Base-by-base conservation (phyloP, 495 filamentous ascomycete species). In the Tuber calosporum region DNA sequence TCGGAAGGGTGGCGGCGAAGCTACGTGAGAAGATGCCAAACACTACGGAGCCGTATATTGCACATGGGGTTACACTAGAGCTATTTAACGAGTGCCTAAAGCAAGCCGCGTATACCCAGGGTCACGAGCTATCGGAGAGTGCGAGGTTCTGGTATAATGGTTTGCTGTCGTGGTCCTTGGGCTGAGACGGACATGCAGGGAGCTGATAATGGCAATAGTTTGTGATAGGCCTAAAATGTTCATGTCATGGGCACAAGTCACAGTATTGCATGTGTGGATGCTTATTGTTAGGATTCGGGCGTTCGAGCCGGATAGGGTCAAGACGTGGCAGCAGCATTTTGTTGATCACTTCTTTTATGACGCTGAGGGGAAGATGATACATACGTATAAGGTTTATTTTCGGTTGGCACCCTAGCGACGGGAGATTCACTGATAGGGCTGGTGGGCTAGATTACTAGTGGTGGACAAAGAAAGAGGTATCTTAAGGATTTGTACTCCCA, bases 221-320 rank as follows among this genome's bases (percentile, higher is more conserved):
- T 82, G 80, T n/a, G 69, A 73, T 9, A 69, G 80, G 53, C 58
- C 79, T 36, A 91, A 92, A 2, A 99, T 92, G 0, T 99, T 99
- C 84, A 91, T 88, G 73, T 94, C 92, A 68, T 99, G 95, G 96
- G 90, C 96, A 9, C 95, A 97, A 81, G 88, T 98, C 58, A 94
- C 93, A 30, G 93, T 98, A 85, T 87, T 98, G 20, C 93, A 99
- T 84, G 91, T 98, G 89, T 97, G 96, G 85, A 87, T 97, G 69
- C 83, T 97, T 58, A 90, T 90, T n/a, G 90, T 91, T n/a, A 90
- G 94, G 62, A 84, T 97, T 67, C 91, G 95, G 68, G 82, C 85
- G 4, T 83, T 83, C n/a, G 86, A 89, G 34, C 86, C 85, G 39
- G 72, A 73, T 30, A 73, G 67, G 20, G 74, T 78, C 1, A 84